Base-by-base conservation (phyloP, 2,329 filamentous ascomycete species). In the Lecanoromycetidae sp. region DNA sequence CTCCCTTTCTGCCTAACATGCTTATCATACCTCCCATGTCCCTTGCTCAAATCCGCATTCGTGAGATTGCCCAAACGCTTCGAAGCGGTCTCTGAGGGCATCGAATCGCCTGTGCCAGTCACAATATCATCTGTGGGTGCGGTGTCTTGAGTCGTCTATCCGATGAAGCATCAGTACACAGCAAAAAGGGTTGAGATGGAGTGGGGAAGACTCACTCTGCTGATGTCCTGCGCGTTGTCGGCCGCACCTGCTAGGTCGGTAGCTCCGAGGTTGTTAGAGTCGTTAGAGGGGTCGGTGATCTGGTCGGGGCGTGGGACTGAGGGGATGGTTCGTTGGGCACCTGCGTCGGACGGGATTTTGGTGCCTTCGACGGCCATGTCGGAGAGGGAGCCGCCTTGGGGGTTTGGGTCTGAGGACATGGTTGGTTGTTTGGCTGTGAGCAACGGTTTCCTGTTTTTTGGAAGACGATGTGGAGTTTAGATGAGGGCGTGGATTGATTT, bases 271-370 rank as follows among this genome's bases (percentile, higher is more conserved):
- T 63, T 60, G 20, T 64, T 60, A 33, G 65, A 58, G 37, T 66
- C 58, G 47, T 57, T 59, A 15, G 64, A 60, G 30, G 64, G 58
- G 34, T 63, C 56, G 35, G 57, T 55, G 10, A 59, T 57, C 52
- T 74, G 68, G 53, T 71, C 68, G 1, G 70, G 70, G 5, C 68
- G 66, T 20, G 71, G 63, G 2, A 68, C 64, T 2, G 71, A 73
- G 12, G 69, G 68, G 50, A 74, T 70, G 40, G 60, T 60, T 53
- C 66, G 65, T 53, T 63, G 60, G 22, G 65, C 60, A 46, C 68
- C 69, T 33, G 71, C 68, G 52, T 72, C 69, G 46, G 65, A 62
- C 44, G 71, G 71, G 29, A 71, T 58, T 3, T 49, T 54, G n/a
- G 63, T 68, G 35, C 64, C 64, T 5, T 56, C 49, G 25, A 57